Evolutionary conservation across 768 basidiomycete species (phyloP), one percentile per base, ranked within the genome.

Genomic region (Termitomyces sp.): DNA sequence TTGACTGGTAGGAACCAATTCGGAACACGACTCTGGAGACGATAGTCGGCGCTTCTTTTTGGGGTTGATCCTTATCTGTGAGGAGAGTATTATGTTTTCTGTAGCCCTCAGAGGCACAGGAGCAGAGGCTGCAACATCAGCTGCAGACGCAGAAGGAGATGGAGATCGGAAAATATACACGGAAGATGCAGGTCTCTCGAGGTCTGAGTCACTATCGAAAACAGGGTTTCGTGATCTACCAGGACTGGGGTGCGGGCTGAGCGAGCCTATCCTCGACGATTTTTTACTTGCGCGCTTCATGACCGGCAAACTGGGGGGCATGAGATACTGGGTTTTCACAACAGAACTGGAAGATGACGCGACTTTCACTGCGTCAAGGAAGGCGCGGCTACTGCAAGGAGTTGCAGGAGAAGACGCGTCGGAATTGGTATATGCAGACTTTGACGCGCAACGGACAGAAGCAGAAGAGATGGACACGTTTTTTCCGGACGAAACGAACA

Each of bases 1-100:
- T 67, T 86, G 82, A 61, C 86, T 88, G 47, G 84, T 87, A 22
- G 82, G 84, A 8, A 87, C 73, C 20, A 82, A 64, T 31, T 76
- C 71, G 26, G 56, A 42, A 31, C 53, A 52, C 3, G 60, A 68
- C 46, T 64, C 59, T 1, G 63, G 66, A 7, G 76, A 71, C 1
- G 72, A 72, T 27, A 74, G 53, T 20, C 76, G 78, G 10, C 67
- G 68, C 48, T 72, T 79, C 67, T 77, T 81, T 53, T 61, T 68
- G 44, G 58, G 59, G 14, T 57, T 42, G 2, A 57, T 56, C 10
- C 53, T 64, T 16, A 59, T 50, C 55, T 62, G 64, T 9, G 63
- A 49, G n/a, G 37, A 14, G 4, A 52, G 43, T 27, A 60, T 60
- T 37, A 68, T 44, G 58, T 68, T 70, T 61, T 68, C 66, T 51